phyloP scores from a whole-genome alignment of 768 basidiomycete species.

The Auriscalpium vulgare region DNA sequence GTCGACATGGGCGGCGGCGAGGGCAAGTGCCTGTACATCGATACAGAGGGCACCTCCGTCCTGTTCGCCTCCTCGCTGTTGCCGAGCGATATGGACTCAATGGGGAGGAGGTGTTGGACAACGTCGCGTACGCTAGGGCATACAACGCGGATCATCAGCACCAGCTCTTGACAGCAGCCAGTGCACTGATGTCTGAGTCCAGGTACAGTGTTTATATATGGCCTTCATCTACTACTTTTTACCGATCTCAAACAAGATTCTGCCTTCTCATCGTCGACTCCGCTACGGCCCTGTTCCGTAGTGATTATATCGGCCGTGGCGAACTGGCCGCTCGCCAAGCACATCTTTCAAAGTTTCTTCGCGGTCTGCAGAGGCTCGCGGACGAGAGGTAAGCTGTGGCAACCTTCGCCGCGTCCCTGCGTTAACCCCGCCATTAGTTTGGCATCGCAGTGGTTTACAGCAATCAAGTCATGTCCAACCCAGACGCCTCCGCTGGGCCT shows the following conservation, averaged over 20 bases:
- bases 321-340: constrained; percentile 93
- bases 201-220: constrained; percentile 42
- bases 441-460: constrained; percentile 96
- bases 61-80: constrained; percentile 86
- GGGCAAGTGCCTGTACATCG: constrained; percentile 98
- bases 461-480: constrained; percentile 99
- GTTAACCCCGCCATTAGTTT: constrained; percentile 46
- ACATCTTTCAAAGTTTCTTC: constrained; percentile 91
- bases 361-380: constrained; percentile 86
- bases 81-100: constrained; percentile 96
- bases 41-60: constrained; percentile 98
- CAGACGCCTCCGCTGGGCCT: constrained; percentile 86
- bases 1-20: constrained; percentile 98
- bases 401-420: not conserved
- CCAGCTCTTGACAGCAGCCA: constrained; percentile 80
- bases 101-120: constrained; percentile 96
- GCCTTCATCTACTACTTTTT: constrained; percentile 14
- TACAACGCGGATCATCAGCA: constrained; percentile 99
- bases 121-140: constrained; percentile 95
- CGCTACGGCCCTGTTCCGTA: constrained; percentile 90
- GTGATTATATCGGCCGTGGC: constrained; percentile 92
- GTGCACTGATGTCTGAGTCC: constrained; percentile 99
- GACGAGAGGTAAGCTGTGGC: constrained; percentile 77
- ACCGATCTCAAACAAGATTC: constrained; percentile 49
- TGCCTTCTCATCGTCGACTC: constrained; percentile 95